Evolutionary conservation across 2,329 filamentous ascomycete genomes (phyloP).

Genomic region (Cladosporium cucumerinum): DNA sequence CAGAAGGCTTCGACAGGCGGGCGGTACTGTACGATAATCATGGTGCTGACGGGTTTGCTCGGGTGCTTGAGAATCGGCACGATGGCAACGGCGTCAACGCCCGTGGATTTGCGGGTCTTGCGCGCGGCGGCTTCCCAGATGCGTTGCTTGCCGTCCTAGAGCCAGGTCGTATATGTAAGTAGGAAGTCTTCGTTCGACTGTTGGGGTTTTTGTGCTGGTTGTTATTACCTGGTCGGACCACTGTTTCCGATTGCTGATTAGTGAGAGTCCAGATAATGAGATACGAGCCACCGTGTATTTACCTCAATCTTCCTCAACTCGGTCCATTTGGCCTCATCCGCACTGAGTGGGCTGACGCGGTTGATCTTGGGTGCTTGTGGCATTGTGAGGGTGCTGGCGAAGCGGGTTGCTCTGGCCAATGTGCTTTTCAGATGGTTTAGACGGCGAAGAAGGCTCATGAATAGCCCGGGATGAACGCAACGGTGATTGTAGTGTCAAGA

Average conservation of each 20-base stretch:
- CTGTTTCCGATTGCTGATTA: background rate
- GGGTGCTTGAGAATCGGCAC: constrained; percentile 52
- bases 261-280: background rate
- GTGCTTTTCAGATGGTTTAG: background rate
- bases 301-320: constrained; percentile 53
- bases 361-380: constrained; percentile 48
- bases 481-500: background rate
- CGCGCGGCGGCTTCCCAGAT: constrained; percentile 51
- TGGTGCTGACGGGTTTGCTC: constrained; percentile 45
- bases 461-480: background rate
- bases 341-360: constrained; percentile 47
- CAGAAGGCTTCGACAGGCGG: constrained; percentile 57
- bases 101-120: constrained; percentile 53
- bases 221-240: constrained; percentile 39
- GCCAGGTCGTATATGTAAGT: background rate
- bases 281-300: background rate
- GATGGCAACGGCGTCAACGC: constrained; percentile 60
- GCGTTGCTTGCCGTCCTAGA: constrained; percentile 43
- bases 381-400: constrained; percentile 17
- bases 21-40: constrained; percentile 59
- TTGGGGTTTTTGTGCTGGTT: background rate
- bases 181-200: background rate
- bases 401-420: background rate
- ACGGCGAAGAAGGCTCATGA: constrained; percentile 7
- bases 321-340: constrained; percentile 55